Evolutionary conservation across 805 yeast genomes (phyloP).

Genomic region (Danielozyma ontarioensis): DNA sequence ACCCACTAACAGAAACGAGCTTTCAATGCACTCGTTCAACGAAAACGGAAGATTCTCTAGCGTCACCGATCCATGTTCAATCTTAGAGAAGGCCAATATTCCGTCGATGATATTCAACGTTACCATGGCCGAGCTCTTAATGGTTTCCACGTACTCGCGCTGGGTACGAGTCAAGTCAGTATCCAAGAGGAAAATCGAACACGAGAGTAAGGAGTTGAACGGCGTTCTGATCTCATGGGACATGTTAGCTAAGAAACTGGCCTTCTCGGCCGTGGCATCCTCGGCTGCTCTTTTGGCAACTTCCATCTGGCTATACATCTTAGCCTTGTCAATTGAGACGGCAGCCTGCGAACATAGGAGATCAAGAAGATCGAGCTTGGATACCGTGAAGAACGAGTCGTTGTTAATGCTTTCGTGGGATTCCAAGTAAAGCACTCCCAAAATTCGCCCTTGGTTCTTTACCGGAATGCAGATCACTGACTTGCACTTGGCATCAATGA

Average conservation of each 20-base stretch:
- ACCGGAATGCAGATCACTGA: constrained; percentile 44
- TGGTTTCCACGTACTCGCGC: constrained; percentile 48
- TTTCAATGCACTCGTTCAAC: constrained; percentile 39
- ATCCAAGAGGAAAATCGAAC: constrained; percentile 45
- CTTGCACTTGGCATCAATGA: constrained; percentile 23
- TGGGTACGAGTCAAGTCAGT: constrained; percentile 41
- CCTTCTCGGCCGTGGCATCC: constrained; percentile 50
- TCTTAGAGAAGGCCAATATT: constrained; percentile 48
- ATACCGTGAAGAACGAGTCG: constrained; percentile 21
- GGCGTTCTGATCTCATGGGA: constrained; percentile 56
- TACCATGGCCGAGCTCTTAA: constrained; percentile 45
- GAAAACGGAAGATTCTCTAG: constrained; percentile 41
- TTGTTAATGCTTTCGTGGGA: constrained; percentile 1
- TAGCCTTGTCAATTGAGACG: constrained; percentile 45
- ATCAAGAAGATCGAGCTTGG: constrained; percentile 34
- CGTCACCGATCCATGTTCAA: constrained; percentile 50
- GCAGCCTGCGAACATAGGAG: constrained; percentile 49
- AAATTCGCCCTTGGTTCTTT: constrained; percentile 31
- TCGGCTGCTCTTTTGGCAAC: constrained; percentile 40
- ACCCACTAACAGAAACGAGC: constrained; percentile 44
- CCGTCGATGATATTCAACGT: constrained; percentile 51
- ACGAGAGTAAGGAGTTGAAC: constrained; percentile 46
- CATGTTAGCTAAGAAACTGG: constrained; percentile 50
- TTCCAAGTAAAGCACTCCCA: constrained; percentile 46
- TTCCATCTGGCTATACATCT: constrained; percentile 44